Evolutionary conservation across 306 rosid species (phyloP).

Genomic region (Glycine tomentella): DNA sequence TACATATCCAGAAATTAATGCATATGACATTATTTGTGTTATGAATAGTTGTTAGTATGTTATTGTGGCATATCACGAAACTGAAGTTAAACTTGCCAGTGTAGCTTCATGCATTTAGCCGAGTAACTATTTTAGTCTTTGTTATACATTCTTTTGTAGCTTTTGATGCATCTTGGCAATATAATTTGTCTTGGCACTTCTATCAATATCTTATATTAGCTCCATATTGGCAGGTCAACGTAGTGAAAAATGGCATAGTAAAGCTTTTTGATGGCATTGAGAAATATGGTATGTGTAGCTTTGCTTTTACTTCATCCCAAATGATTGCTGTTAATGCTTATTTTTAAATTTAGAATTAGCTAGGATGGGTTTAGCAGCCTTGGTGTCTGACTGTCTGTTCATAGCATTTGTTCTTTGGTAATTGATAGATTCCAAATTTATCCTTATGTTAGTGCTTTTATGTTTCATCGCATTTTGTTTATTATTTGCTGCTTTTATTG

Average conservation of each 20-base stretch:
- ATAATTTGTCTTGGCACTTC: conserved; percentile 13
- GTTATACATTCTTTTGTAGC: neutral
- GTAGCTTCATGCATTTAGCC: conserved; percentile 13
- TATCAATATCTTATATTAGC: conserved; percentile 45
- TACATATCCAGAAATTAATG: conserved; percentile 28
- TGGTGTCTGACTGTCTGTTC: neutral
- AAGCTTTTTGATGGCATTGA: conserved; percentile 95
- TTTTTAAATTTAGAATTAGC: conserved; percentile 4
- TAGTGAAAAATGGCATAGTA: conserved; percentile 74
- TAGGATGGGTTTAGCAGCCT: neutral
- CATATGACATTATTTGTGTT: neutral
- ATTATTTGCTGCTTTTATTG: neutral
- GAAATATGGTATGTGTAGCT: conserved; percentile 84
- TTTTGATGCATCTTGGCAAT: conserved; percentile 31
- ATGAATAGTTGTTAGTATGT: conserved; percentile 3
- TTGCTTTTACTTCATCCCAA: conserved; percentile 17
- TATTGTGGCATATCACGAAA: neutral
- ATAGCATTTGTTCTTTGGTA: conserved; percentile 12
- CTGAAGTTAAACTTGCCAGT: conserved; percentile 7
- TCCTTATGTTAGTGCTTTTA: neutral
- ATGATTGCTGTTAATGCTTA: neutral
- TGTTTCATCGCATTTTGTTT: neutral
- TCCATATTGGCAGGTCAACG: conserved; percentile 67
- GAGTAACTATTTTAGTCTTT: neutral
- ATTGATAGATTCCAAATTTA: neutral